Evolutionary conservation across 2,329 filamentous ascomycete species (phyloP), one percentile per base, ranked within the genome.

Genomic region (Calonectria ilicicola): DNA sequence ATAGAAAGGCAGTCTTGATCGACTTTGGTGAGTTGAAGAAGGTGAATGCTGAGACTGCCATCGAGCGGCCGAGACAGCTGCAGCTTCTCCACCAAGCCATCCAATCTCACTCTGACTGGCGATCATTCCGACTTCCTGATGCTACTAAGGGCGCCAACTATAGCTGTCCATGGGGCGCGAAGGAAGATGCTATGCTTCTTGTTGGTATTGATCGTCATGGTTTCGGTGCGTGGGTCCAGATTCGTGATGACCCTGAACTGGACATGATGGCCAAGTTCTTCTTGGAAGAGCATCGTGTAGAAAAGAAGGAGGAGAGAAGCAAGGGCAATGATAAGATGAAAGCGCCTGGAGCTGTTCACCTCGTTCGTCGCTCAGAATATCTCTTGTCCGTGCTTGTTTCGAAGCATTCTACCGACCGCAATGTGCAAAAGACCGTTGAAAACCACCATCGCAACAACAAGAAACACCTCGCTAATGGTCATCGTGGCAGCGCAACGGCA

Each of bases 361-460:
- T 99, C 53, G 96, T 98, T 67, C 95, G 97, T 60, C 94, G 97
- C 72, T 94, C 96, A 12, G 97, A 98, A 81, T 99, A 99, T 81
- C 90, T 99, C 17, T 89, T 99, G 47, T 98, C 95, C n/a, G 95
- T 99, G 1, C 87, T 99, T 73, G 95, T 96, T 81, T 95, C 91
- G 15, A 92, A 98, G 80, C 95, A 97, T 83, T 93, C 92, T 2
- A 92, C 91, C 73, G 94, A 98, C 80, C 89, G 90, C 35, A 91
- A 91, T 23, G 94, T 93, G 4, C 95, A 94, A 82, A 93, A 92
- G 80, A 91, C 93, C 1, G 92, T 97, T 32, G 96, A 98, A 79
- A 98, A 98, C 76, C 96, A 98, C 79, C 96, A 98, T 83, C 94
- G 96, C 68, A 98, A 96, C 85, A 98, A 96, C 86, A 98, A 98